Evolutionary conservation across 345 rosid species (phyloP).

Genomic region (Raphanus raphanistrum): DNA sequence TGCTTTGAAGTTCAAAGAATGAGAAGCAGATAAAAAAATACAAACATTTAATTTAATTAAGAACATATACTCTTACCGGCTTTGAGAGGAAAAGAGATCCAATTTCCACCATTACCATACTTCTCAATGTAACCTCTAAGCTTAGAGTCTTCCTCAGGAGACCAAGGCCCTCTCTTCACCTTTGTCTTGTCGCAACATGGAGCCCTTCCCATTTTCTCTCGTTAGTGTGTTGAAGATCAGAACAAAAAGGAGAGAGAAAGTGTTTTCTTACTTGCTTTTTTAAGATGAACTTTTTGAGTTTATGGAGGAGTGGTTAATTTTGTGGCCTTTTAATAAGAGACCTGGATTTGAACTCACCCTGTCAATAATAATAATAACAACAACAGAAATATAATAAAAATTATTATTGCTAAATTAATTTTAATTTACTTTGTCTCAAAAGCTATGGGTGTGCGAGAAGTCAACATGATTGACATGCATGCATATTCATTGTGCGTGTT

Average conservation of each 20-base stretch:
- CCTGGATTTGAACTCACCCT: conserved; percentile 30
- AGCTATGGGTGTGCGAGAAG: conserved; percentile 36
- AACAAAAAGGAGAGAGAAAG: conserved; percentile 13
- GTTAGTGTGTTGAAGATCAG: conserved; percentile 27
- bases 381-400: too few relatives aligned
- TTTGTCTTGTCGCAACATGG: conserved; percentile 96
- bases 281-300: conserved; percentile 22
- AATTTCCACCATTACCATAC: conserved; percentile 88
- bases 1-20: neutral
- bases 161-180: conserved; percentile 97
- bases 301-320: conserved; percentile 36
- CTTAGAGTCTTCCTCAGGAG: conserved; percentile 92
- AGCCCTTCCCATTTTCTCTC: conserved; percentile 77
- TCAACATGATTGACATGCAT: conserved; percentile 46
- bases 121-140: conserved; percentile 81
- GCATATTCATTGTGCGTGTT: conserved; percentile 28
- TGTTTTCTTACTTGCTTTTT: conserved; percentile 26
- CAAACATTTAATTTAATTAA: neutral
- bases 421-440: conserved; percentile 20
- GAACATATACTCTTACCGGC: conserved; percentile 54
- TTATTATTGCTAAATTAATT: neutral
- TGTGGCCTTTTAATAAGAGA: conserved; percentile 37
- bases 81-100: conserved; percentile 92
- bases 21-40: neutral
- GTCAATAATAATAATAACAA: neutral